Evolutionary conservation across 2,329 filamentous ascomycete species (phyloP).

Genomic region (Pseudocercospora macadamiae): DNA sequence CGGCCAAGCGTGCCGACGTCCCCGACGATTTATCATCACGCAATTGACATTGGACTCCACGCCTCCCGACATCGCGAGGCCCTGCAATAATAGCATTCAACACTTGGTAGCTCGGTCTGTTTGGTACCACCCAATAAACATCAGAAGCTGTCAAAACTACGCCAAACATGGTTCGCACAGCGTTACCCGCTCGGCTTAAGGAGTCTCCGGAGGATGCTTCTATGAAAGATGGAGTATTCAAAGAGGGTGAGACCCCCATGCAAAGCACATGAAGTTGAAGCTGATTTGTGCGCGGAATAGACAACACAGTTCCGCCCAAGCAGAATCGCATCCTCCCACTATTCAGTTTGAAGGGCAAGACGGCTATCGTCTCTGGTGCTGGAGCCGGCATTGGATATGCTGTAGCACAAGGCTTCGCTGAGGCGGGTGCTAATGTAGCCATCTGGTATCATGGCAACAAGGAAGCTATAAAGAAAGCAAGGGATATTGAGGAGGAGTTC

Average conservation of each 20-base stretch:
- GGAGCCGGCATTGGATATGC: conserved; percentile 41
- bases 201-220: conserved; percentile 37
- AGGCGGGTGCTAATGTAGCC: conserved; percentile 49
- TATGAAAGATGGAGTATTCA: conserved; percentile 41
- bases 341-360: conserved; percentile 41
- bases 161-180: neutral
- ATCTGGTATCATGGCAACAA: conserved; percentile 48
- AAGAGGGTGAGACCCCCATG: conserved; percentile 22
- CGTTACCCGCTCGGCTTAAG: conserved; percentile 11
- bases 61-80: neutral
- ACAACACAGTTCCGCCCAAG: conserved; percentile 40
- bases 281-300: conserved; percentile 4
- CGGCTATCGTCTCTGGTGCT: conserved; percentile 41
- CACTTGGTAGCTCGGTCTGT: too few species aligned
- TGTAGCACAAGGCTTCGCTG: conserved; percentile 39
- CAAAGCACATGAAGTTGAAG: neutral
- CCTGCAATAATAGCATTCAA: neutral
- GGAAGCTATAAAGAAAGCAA: conserved; percentile 37
- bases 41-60: neutral
- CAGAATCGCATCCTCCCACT: conserved; percentile 31
- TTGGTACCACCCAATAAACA: neutral
- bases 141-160: neutral
- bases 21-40: conserved; percentile 1
- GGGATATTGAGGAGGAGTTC: conserved; percentile 38
- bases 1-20: neutral